phyloP scores from a whole-genome alignment of 345 rosid genomes.

The Schrenkiella parvula region DNA sequence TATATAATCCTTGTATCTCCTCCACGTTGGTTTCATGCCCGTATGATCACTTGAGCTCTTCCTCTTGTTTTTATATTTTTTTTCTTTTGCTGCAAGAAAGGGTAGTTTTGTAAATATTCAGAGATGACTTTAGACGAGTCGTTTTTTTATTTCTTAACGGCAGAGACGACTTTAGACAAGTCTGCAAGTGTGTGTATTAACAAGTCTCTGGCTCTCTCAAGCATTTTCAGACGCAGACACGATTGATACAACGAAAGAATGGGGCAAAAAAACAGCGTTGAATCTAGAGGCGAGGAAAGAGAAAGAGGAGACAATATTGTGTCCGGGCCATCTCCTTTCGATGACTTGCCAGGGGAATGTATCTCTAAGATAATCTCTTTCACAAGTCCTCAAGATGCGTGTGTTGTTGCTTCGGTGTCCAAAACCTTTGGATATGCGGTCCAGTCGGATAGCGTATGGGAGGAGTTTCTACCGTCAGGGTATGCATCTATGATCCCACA shows the following conservation, averaged over 20 bases:
- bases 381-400: slow-evolving; percentile 40
- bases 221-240: neutral
- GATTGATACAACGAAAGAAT: too few relatives aligned
- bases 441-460: slow-evolving; percentile 45
- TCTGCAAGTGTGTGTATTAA: neutral
- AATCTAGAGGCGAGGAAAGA: too few relatives aligned
- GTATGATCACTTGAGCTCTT: too few relatives aligned
- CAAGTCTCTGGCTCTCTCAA: neutral
- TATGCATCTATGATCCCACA: neutral
- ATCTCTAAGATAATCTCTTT: slow-evolving; percentile 40
- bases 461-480: slow-evolving; percentile 41
- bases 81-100: neutral
- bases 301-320: neutral
- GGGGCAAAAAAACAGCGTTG: neutral
- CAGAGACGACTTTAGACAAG: neutral
- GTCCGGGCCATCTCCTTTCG: neutral
- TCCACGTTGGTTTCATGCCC: neutral
- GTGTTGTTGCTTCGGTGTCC: slow-evolving; percentile 40
- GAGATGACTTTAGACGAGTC: neutral
- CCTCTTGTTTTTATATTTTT: neutral
- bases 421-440: slow-evolving; percentile 34
- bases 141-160: neutral
- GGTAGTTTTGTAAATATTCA: neutral
- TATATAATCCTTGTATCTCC: neutral
- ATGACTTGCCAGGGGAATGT: slow-evolving; percentile 34